Evolutionary conservation across 768 basidiomycete species (phyloP).

Genomic region (Terana coerulea): DNA sequence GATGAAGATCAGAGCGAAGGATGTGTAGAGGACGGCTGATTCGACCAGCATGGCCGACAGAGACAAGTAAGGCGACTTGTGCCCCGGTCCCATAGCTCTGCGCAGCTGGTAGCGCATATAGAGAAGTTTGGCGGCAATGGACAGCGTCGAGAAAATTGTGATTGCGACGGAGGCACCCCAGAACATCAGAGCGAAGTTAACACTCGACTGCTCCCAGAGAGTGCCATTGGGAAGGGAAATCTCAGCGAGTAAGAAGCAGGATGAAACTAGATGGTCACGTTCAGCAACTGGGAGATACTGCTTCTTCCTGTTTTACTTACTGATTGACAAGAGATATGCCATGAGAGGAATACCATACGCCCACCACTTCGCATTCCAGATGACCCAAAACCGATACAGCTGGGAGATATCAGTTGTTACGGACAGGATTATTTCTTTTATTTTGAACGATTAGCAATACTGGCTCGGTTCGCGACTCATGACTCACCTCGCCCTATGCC

Average conservation of each 20-base stretch:
- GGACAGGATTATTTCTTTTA: too few species aligned
- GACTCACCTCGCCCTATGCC: too few species aligned
- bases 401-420: too few species aligned
- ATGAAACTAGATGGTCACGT: conserved; percentile 7
- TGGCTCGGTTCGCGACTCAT: too few species aligned
- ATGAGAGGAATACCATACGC: conserved; percentile 12
- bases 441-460: too few species aligned
- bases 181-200: conserved; percentile 20
- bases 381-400: conserved; percentile 22
- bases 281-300: too few species aligned
- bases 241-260: conserved; percentile 15
- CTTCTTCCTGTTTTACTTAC: conserved; percentile 10
- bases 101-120: conserved; percentile 22
- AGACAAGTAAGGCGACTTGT: conserved; percentile 12
- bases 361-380: conserved; percentile 17
- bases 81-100: conserved; percentile 12
- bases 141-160: conserved; percentile 20
- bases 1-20: conserved; percentile 21
- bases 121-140: conserved; percentile 20
- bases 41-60: conserved; percentile 28
- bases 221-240: conserved; percentile 13
- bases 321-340: conserved; percentile 8
- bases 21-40: conserved; percentile 21
- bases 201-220: conserved; percentile 13
- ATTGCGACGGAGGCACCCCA: conserved; percentile 20